Conservation (phyloP, 2,329 filamentous ascomycete species). For the Talaromyces rugulosus region DNA sequence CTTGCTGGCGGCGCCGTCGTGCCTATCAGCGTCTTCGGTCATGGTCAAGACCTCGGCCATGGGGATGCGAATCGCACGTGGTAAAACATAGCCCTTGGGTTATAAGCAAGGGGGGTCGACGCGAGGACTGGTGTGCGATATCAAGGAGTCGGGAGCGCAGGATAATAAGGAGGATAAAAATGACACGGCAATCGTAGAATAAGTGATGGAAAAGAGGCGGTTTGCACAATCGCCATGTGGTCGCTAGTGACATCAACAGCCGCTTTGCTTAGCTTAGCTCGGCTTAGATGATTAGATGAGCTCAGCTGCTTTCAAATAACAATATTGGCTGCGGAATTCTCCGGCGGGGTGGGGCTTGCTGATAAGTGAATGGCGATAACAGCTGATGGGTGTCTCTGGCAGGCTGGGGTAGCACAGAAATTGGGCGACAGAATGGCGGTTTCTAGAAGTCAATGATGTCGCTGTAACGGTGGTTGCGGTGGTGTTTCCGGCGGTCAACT, state of each 20-base stretch:
- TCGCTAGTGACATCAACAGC: conserved; percentile 1
- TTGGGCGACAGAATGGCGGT: background rate
- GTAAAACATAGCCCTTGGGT: conserved; percentile 11
- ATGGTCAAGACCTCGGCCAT: conserved; percentile 31
- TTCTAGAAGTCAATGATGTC: background rate
- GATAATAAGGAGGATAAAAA: background rate
- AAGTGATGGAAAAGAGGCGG: background rate
- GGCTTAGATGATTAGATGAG: background rate
- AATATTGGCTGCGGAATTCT: background rate
- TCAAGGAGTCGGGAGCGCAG: background rate
- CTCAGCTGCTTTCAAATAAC: background rate
- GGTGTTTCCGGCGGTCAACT: background rate
- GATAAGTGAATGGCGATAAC: background rate
- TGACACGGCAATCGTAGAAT: background rate
- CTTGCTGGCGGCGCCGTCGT: conserved; percentile 15
- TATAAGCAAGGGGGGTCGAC: background rate
- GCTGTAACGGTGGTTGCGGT: background rate
- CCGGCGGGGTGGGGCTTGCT: background rate
- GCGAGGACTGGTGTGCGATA: background rate
- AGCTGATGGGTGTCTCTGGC: background rate
- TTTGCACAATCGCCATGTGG: background rate
- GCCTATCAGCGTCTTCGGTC: conserved; percentile 17
- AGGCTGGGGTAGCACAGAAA: background rate
- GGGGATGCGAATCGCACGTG: conserved; percentile 11
- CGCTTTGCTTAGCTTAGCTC: background rate